Evolutionary conservation across 345 rosid species (phyloP).

Genomic region (Toxicodendron radicans): DNA sequence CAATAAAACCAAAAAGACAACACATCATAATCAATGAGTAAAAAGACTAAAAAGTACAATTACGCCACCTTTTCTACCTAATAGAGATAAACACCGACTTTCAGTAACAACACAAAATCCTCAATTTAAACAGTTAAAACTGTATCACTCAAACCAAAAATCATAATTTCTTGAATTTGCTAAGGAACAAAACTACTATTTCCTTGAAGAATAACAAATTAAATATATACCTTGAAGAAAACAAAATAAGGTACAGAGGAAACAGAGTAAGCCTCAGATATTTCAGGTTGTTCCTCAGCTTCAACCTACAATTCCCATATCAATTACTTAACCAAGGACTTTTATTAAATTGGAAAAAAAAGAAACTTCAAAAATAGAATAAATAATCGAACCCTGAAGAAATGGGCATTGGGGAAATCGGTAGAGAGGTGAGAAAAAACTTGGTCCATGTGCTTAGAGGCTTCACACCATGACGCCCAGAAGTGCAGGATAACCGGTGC

Average conservation of each 20-base stretch:
- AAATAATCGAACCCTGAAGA: constrained; percentile 63
- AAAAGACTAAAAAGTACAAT: not conserved
- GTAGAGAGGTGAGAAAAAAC: constrained; percentile 87
- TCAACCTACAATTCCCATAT: constrained; percentile 60
- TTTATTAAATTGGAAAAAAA: not conserved
- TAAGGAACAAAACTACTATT: not conserved
- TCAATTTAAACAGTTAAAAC: not conserved
- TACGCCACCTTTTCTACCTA: not conserved
- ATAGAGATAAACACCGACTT: not conserved
- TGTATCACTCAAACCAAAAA: not conserved
- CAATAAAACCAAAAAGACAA: not conserved
- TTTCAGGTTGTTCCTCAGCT: constrained; percentile 95
- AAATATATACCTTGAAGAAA: constrained; percentile 69
- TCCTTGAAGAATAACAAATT: not conserved
- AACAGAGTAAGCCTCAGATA: constrained; percentile 80
- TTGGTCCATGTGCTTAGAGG: constrained; percentile 99
- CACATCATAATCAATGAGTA: not conserved
- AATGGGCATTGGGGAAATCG: constrained; percentile 81
- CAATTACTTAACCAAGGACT: not conserved
- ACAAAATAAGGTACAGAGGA: constrained; percentile 88
- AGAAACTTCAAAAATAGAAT: not conserved
- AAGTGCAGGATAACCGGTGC: constrained; percentile 70
- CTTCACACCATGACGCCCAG: constrained; percentile 99
- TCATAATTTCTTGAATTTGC: not conserved
- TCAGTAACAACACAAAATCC: not conserved